Base-by-base conservation (phyloP, 2,329 filamentous ascomycete genomes). In the Fusarium pseudograminearum region DNA sequence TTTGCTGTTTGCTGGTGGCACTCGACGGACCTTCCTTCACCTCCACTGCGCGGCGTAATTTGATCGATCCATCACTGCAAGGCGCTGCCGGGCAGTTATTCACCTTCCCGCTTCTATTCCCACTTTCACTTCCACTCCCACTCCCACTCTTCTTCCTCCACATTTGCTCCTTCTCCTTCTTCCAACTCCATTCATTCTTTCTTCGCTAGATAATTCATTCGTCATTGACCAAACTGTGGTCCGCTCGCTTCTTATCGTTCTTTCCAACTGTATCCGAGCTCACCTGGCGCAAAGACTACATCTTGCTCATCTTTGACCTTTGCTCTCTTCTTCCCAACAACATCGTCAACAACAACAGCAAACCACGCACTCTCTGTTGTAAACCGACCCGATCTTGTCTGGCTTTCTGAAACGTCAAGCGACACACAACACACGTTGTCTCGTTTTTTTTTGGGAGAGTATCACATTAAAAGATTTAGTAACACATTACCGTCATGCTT, bases 241-340 rank as follows among this genome's bases (percentile, higher is more conserved):
- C 38, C 63, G 44, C 67, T 73, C 53, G 41, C 47, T 74, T 71
- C 63, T 69, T 52, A 67, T 72, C 69, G 48, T 45, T 74, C 71
- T 47, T 74, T 74, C 69, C 51, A 41, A 51, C 48, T 46, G 51
- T 52, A 58, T 54, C 54, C 38, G 31, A 45, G 41, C 40, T 64
- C 34, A 51, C 54, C 63, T 58, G 53, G 40, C 41, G 52, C 36
- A 40, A 28, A 26, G 4, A 40, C 24, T 67, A 55, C 47, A 55
- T 62, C 56, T 42, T 57, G 61, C 47, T 48, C 48, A 24, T 51
- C 45, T 34, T 38, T 58, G 41, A 31, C 45, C 26, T 38, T 46
- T 15, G 22, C n/a, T 18, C 28, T 52, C 42, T 33, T 54, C 31
- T 22, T 38, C 38, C 30, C 46, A 46, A 53, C 41, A 28, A 20